phyloP scores from a whole-genome alignment of 257 asterid species.

The Salvia splendens region DNA sequence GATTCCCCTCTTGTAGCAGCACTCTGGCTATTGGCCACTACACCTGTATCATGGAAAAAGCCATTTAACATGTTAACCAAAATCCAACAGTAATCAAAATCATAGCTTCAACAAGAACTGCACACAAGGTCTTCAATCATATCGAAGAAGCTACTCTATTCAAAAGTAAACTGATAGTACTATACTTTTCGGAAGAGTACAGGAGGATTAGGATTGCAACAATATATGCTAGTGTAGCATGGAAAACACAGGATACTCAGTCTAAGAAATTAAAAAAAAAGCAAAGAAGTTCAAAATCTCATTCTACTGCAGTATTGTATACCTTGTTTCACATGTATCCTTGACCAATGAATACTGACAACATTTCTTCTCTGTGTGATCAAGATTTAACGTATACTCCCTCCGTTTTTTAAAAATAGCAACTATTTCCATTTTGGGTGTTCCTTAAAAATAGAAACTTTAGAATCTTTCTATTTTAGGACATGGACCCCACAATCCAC shows the following conservation, averaged over 20 bases:
- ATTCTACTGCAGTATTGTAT: background rate
- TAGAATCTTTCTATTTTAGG: too few relatives aligned
- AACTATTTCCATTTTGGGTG: too few relatives aligned
- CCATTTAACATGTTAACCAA: conserved; percentile 17
- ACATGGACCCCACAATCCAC: too few relatives aligned
- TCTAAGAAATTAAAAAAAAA: too few relatives aligned
- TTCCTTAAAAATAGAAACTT: too few relatives aligned
- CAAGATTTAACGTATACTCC: too few relatives aligned
- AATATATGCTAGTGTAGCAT: background rate
- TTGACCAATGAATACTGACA: background rate
- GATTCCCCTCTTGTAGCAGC: conserved; percentile 40
- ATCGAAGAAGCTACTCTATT: background rate
- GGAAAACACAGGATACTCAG: background rate
- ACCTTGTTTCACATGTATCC: background rate
- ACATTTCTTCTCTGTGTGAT: background rate
- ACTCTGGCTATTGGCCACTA: conserved; percentile 42
- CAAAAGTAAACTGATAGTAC: background rate
- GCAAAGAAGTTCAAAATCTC: background rate
- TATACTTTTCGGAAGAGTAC: background rate
- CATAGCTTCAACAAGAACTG: background rate
- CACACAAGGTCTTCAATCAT: background rate
- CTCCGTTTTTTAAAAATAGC: too few relatives aligned
- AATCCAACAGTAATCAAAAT: background rate
- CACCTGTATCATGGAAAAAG: conserved; percentile 34
- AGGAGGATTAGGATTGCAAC: conserved; percentile 8